phyloP scores from a whole-genome alignment of 108 stramenopile species.

The Discostella stelligeroides region DNA sequence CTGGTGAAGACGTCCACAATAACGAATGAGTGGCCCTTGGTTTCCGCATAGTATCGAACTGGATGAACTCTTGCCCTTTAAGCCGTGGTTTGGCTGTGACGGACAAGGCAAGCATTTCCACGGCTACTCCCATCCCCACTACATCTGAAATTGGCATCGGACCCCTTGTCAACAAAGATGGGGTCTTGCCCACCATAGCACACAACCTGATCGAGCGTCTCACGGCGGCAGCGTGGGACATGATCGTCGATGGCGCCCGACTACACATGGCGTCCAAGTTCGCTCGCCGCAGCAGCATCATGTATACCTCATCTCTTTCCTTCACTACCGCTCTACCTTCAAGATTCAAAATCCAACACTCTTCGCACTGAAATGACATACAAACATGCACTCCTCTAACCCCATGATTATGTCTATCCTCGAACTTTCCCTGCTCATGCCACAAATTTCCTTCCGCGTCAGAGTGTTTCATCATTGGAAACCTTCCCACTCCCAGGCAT shows the following conservation, averaged over 20 bases:
- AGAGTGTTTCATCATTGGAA: too few relatives aligned
- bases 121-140: too few relatives aligned
- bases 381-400: background rate
- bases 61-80: background rate
- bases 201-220: background rate
- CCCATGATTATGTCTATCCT: background rate
- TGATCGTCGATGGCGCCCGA: too few relatives aligned
- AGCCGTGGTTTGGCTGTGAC: background rate
- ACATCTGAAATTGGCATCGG: background rate
- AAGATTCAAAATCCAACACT: too few relatives aligned
- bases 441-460: background rate
- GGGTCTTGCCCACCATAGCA: background rate
- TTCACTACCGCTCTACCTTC: too few relatives aligned
- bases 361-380: background rate
- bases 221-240: background rate
- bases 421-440: background rate
- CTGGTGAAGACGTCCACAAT: background rate
- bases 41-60: too few relatives aligned
- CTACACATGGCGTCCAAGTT: too few relatives aligned
- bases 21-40: too few relatives aligned
- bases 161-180: conserved; percentile 9
- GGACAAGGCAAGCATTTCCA: background rate
- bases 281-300: background rate
- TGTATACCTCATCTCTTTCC: background rate
- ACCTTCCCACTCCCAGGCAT: too few relatives aligned